Conservation (phyloP, 1,284 basidiomycete species). For the Porodaedalea pini region DNA sequence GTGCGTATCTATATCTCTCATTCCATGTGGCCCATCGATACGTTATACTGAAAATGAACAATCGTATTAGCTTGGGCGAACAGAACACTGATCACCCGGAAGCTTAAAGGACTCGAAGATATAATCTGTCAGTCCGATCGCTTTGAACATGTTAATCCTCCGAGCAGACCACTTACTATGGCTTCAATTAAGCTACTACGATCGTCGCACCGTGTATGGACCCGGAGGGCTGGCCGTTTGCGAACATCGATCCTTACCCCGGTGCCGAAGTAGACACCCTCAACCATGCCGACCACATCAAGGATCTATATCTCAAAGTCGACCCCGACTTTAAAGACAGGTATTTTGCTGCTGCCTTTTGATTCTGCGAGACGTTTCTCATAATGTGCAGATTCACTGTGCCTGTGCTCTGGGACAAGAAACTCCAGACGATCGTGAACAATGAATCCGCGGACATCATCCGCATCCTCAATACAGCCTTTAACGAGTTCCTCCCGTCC, state of each 20-base stretch:
- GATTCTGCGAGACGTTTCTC: no score
- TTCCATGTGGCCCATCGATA: no score
- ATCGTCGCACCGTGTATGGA: conserved; percentile 87
- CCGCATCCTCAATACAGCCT: conserved; percentile 83
- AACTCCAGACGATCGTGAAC: conserved; percentile 85
- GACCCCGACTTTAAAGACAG: conserved; percentile 68
- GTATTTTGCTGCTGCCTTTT: no score
- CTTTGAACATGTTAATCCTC: no score
- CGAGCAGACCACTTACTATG: no score
- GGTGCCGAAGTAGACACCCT: conserved; percentile 71
- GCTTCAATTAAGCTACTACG: conserved; percentile 57
- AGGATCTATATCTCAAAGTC: conserved; percentile 81
- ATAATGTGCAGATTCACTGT: conserved; percentile 87
- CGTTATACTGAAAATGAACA: neutral
- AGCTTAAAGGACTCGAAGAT: conserved; percentile 84
- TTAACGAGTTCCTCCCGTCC: conserved; percentile 66
- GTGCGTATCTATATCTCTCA: conserved; percentile 49
- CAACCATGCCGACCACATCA: conserved; percentile 67
- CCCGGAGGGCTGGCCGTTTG: conserved; percentile 84
- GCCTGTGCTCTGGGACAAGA: conserved; percentile 93
- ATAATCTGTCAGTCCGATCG: conserved; percentile 59
- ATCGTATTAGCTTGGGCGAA: conserved; percentile 80
- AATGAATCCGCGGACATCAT: conserved; percentile 95
- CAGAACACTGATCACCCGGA: conserved; percentile 82
- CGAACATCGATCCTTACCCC: conserved; percentile 63